Base-by-base conservation (phyloP, 139 green algal genomes). In the Marvania coccoides region DNA sequence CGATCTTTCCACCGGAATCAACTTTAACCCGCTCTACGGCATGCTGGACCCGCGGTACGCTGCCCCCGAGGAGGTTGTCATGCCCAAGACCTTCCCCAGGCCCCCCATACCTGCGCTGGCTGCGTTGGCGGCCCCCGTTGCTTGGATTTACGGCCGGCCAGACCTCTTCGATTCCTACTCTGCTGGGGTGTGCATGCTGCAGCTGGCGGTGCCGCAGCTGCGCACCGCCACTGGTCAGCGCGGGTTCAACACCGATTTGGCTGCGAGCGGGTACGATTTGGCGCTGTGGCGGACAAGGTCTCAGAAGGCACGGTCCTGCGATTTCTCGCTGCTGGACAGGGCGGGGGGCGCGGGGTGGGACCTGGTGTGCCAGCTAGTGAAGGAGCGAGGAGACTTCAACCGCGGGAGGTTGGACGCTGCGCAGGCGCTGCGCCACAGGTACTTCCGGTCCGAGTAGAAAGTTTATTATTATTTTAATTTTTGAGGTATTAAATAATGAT, bases 81-180 rank as follows among this genome's bases (percentile, higher is more conserved):
- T 96, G 79, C 90, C 90, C 7, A 78, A 88, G 67, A 81, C 57
- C 35, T 93, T 91, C 73, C 90, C 90, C 0, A 58, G 73, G 24
- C 73, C 83, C 2, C 86, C 85, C 9, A 38, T 65, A 13, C 88
- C 89, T 6, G 23, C 82, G n/a, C 7, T 92, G 5, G 86, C 90
- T 0, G 78, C 87, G 3, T 14, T 87, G 34, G 56, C 89, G 7
- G 85, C 90, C 4, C 90, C 90, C 3, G 71, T 94, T 6, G 78
- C 79, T 10, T 96, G 89, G 89, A 3, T 75, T 31, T 85, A 87
- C n/a, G 89, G 87, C 53, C 58, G 76, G 6, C 90, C 90, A 0
- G 86, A 95, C 76, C 84, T 96, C 9, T 96, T 96, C 67, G 90
- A 96, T 74, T 81, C 76, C 3, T 96, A 95, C 84, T 80, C 55